Conservation (phyloP, 139 green algal genomes). For the Trebouxia sp. region DNA sequence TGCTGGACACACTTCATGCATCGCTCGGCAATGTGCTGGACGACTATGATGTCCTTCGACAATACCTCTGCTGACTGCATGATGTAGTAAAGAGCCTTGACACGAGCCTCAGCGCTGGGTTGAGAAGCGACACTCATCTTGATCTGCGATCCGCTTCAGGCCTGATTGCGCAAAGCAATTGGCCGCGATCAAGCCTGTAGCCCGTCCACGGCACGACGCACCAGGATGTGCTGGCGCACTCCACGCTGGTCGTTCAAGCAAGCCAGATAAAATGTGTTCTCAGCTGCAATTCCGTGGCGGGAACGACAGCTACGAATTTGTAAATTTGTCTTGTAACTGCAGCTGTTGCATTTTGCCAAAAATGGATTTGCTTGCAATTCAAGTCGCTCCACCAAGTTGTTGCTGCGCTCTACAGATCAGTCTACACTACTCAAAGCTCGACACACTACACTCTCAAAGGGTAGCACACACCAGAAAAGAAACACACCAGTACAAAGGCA, state of each 20-base stretch:
- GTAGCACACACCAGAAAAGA: no score
- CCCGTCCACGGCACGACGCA: no score
- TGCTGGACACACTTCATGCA: background rate
- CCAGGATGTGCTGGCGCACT: no score
- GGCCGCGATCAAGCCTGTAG: no score
- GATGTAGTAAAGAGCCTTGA: slow-evolving; percentile 58
- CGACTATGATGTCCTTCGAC: background rate
- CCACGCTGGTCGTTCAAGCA: no score
- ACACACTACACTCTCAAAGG: no score
- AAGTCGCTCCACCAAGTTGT: no score
- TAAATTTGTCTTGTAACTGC: slow-evolving; percentile 1
- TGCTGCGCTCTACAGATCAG: background rate
- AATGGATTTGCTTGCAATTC: no score
- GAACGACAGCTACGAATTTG: slow-evolving; percentile 16
- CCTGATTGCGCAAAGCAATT: background rate
- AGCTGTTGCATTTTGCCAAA: no score
- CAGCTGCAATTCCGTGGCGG: background rate
- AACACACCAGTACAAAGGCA: no score
- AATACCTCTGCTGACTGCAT: slow-evolving; percentile 66
- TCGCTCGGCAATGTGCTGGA: background rate
- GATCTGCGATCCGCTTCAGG: background rate
- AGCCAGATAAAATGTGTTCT: no score
- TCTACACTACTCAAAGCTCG: no score
- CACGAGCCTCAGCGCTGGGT: background rate
- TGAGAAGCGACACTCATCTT: background rate